phyloP scores from a whole-genome alignment of 805 yeast species.

The Wickerhamomyces rabaulensis region DNA sequence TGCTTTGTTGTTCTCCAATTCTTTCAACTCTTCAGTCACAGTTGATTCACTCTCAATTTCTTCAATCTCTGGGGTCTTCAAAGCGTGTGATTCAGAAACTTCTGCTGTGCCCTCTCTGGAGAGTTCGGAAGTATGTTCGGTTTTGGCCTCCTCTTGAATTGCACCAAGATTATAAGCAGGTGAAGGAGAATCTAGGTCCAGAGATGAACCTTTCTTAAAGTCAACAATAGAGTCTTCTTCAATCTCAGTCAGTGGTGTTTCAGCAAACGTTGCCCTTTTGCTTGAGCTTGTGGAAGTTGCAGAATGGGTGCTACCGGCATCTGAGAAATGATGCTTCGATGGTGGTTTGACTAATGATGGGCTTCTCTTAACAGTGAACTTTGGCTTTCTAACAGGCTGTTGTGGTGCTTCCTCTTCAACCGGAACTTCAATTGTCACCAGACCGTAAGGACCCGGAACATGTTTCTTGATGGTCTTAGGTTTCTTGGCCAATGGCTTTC shows the following conservation, averaged over 20 bases:
- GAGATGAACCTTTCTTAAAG: slow-evolving; percentile 2
- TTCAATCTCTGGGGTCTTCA: not conserved
- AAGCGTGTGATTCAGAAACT: not conserved
- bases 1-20: not conserved
- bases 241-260: slow-evolving; percentile 17
- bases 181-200: not conserved
- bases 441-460: slow-evolving; percentile 70
- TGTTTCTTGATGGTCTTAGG: slow-evolving; percentile 58
- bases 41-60: not conserved
- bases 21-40: not conserved
- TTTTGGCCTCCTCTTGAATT: not conserved
- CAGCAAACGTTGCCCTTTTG: slow-evolving; percentile 14
- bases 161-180: not conserved
- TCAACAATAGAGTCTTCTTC: slow-evolving; percentile 14
- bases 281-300: slow-evolving; percentile 9
- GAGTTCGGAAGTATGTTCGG: not conserved
- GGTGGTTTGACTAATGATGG: not conserved
- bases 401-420: slow-evolving; percentile 26
- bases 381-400: slow-evolving; percentile 4
- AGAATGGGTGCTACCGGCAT: slow-evolving; percentile 10
- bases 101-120: not conserved
- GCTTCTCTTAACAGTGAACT: not conserved
- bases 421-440: slow-evolving; percentile 66
- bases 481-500: slow-evolving; percentile 4
- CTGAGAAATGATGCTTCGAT: slow-evolving; percentile 1